Evolutionary conservation across 352 stramenopile species (phyloP), one percentile per base, ranked within the genome.

Genomic region (Phytophthora chlamydospora): DNA sequence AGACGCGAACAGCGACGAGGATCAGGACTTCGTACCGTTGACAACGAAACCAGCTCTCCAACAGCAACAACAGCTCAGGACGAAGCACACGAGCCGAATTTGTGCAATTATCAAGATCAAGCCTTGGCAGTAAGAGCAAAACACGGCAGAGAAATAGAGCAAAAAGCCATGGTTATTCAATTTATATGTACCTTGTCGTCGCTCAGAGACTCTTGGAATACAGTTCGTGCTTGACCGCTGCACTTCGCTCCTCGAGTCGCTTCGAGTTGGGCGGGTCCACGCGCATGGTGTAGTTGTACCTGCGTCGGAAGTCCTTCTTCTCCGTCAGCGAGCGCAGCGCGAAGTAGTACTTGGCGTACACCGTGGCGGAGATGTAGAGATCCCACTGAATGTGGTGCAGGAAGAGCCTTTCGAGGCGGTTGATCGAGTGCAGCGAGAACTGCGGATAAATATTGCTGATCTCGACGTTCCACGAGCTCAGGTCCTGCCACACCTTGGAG

Each of bases 311-410:
- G 51, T 97, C 83, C 33, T 94, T 94, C 62, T 95, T 93, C 71
- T 97, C 91, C 1, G 84, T 94, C 13, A 97, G 75, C 21, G 85
- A 95, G 2, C 97, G 90, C 40, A 99, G 73, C 19, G 97, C 97
- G 76, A 99, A 99, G 83, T 99, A 99, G 72, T 99, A 99, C 74
- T 99, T 99, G 57, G 97, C 97, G 64, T 98, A 98, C 35, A 98
- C 84, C 1, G 80, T 91, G 13, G 73, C 82, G 6, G 93, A 98
- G 75, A 99, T 98, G 75, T 98, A 99, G 17, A 99, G 83, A 68
- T 99, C 95, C 97, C 97, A 99, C 69, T 99, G 97, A 49, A 99
- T 95, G 52, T 98, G 88, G 52, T 97, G 91, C 40, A 99, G 75
- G 69, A 99, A 99, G 50, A 97, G 81, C 8, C 96, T 72, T 75